Percentiles rank a stretch among this genome's conserved stretches.
These are phyloP conservation scores for Cercospora sojina DNA, from an alignment of 2,329 filamentous ascomycete genomes.

Conservation along the genomic window DNA sequence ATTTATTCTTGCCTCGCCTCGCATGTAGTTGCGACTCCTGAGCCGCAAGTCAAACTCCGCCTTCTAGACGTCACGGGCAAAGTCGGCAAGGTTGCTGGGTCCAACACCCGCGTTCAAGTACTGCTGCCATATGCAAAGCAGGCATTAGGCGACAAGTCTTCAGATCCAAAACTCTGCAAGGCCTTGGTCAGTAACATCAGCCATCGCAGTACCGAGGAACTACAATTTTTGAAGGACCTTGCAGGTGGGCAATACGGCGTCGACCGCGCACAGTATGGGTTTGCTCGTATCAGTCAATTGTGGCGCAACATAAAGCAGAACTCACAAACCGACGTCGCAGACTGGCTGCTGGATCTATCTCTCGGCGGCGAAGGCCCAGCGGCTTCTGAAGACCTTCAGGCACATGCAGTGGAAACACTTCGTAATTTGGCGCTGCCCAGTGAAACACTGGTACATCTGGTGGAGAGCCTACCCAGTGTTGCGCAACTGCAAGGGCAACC, in stretches of 20 bases:
- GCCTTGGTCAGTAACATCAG: slow-evolving; percentile 55
- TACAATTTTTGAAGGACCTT: slow-evolving; percentile 54
- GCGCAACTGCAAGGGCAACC: slow-evolving; percentile 69
- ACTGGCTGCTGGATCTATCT: slow-evolving; percentile 57
- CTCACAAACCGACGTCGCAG: slow-evolving; percentile 58
- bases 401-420: slow-evolving; percentile 69
- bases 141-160: slow-evolving; percentile 62
- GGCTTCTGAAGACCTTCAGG: slow-evolving; percentile 42
- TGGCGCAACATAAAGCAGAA: slow-evolving; percentile 72
- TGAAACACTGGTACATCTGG: slow-evolving; percentile 67
- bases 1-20: slow-evolving; percentile 71
- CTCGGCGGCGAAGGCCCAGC: slow-evolving; percentile 43
- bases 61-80: slow-evolving; percentile 71
- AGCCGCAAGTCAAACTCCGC: slow-evolving; percentile 66
- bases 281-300: slow-evolving; percentile 66
- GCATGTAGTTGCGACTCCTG: slow-evolving; percentile 68
- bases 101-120: slow-evolving; percentile 64
- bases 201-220: slow-evolving; percentile 58
- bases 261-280: slow-evolving; percentile 58
- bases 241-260: slow-evolving; percentile 46
- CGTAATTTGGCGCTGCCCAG: slow-evolving; percentile 72
- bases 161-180: slow-evolving; percentile 50
- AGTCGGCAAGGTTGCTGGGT: slow-evolving; percentile 69
- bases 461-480: slow-evolving; percentile 72
- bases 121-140: slow-evolving; percentile 71